These are phyloP conservation scores for Kuraishia piskuri DNA, from an alignment of 805 yeast genomes.

Conservation along the genomic window DNA sequence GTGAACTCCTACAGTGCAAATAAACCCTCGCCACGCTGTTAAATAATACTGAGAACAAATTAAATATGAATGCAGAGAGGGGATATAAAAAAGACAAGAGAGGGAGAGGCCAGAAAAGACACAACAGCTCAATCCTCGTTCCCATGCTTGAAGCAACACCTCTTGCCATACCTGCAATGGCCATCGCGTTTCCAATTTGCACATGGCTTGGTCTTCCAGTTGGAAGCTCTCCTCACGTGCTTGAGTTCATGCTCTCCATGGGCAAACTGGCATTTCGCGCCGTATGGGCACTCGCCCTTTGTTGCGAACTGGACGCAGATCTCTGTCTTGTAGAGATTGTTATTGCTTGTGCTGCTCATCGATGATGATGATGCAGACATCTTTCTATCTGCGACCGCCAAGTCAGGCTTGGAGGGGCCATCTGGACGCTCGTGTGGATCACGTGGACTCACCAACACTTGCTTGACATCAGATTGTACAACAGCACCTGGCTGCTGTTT, in stretches of 20 bases:
- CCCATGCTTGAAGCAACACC: conserved; percentile 89
- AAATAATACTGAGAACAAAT: not conserved
- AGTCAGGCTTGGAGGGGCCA: conserved; percentile 4
- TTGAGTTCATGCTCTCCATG: conserved; percentile 80
- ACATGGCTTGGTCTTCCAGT: conserved; percentile 89
- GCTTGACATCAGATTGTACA: not conserved
- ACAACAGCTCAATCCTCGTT: conserved; percentile 16
- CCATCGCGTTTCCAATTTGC: conserved; percentile 82
- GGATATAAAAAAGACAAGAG: not conserved
- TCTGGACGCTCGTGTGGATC: conserved; percentile 1
- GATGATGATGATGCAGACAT: conserved; percentile 1
- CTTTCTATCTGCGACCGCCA: conserved; percentile 1
- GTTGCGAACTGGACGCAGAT: conserved; percentile 71
- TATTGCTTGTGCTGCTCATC: conserved; percentile 15
- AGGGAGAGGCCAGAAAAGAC: not conserved
- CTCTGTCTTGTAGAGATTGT: conserved; percentile 83
- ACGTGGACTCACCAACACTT: not conserved
- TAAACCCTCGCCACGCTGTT: not conserved
- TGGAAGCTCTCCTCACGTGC: conserved; percentile 60
- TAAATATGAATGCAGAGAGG: not conserved
- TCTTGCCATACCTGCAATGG: conserved; percentile 76
- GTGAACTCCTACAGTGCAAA: not conserved
- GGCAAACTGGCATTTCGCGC: conserved; percentile 89
- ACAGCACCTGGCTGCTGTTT: too few relatives aligned
- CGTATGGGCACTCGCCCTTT: conserved; percentile 76